A percentile compares a stretch with the other conserved stretches of the same genome.
Conservation (phyloP, 148 eudicot species). For the Hydrangea macrophylla region DNA sequence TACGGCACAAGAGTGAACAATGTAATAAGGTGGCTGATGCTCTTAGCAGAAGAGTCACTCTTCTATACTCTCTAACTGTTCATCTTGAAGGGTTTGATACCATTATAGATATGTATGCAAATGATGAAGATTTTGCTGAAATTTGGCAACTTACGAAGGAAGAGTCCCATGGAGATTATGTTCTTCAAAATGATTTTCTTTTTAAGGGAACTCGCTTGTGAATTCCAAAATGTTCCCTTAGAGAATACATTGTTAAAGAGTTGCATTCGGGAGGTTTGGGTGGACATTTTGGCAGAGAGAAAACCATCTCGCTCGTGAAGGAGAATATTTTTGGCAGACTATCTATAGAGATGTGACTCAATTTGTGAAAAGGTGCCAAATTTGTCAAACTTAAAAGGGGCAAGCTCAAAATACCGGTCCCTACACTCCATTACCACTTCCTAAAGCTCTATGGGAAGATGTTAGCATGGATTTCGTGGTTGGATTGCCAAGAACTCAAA, state of each 20-base stretch:
- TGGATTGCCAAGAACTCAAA: no score
- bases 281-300: background rate
- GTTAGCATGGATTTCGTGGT: no score
- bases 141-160: background rate
- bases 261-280: background rate
- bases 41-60: background rate
- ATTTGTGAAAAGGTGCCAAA: no score
- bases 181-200: no score
- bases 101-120: background rate
- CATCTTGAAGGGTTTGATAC: background rate
- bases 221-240: background rate
- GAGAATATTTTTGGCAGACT: no score
- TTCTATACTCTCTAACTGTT: background rate
- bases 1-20: background rate
- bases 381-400: no score
- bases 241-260: background rate
- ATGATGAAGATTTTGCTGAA: background rate
- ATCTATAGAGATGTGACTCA: no score
- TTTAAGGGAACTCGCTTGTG: no score
- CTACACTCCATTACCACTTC: no score
- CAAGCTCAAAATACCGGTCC: no score
- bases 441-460: no score
- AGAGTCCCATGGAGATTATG: background rate
- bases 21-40: background rate
- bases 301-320: background rate